These are phyloP conservation scores for Eurotiales sp. DNA, from an alignment of 2,329 filamentous ascomycete genomes.

Conservation along the genomic window DNA sequence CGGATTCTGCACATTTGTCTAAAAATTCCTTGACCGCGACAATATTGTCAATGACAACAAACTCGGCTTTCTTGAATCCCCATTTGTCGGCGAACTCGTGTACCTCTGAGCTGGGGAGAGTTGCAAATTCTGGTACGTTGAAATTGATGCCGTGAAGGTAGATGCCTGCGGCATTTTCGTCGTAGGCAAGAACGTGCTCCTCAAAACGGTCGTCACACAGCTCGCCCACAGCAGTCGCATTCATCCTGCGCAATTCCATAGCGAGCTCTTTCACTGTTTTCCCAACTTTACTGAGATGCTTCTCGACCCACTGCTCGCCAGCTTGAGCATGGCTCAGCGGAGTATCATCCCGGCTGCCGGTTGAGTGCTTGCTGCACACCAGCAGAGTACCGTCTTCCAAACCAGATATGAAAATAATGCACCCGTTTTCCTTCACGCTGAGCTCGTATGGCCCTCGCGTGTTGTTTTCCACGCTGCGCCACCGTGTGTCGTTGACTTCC, in stretches of 20 bases:
- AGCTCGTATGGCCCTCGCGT: constrained; percentile 90
- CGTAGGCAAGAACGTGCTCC: constrained; percentile 92
- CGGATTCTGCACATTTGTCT: constrained; percentile 79
- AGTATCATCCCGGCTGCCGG: constrained; percentile 68
- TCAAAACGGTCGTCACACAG: constrained; percentile 95
- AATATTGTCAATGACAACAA: constrained; percentile 72
- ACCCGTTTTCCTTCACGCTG: constrained; percentile 98
- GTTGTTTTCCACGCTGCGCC: constrained; percentile 69
- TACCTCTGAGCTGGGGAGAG: constrained; percentile 77
- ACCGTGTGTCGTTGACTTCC: constrained; percentile 77
- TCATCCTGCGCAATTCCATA: constrained; percentile 68
- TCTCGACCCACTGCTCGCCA: constrained; percentile 77
- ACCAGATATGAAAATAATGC: constrained; percentile 95
- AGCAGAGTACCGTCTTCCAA: constrained; percentile 83
- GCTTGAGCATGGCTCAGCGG: constrained; percentile 76
- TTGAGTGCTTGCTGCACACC: constrained; percentile 99
- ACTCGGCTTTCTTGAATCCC: constrained; percentile 88
- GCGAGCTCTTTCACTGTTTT: constrained; percentile 78
- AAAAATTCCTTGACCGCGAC: constrained; percentile 73
- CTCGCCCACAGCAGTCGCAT: constrained; percentile 92
- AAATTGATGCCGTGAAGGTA: constrained; percentile 96
- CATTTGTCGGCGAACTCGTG: constrained; percentile 86
- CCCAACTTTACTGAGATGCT: constrained; percentile 71
- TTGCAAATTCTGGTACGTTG: constrained; percentile 88
- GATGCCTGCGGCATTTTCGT: constrained; percentile 74